phyloP scores from a whole-genome alignment of 2,329 filamentous ascomycete genomes.

The Rosellinia necatrix region DNA sequence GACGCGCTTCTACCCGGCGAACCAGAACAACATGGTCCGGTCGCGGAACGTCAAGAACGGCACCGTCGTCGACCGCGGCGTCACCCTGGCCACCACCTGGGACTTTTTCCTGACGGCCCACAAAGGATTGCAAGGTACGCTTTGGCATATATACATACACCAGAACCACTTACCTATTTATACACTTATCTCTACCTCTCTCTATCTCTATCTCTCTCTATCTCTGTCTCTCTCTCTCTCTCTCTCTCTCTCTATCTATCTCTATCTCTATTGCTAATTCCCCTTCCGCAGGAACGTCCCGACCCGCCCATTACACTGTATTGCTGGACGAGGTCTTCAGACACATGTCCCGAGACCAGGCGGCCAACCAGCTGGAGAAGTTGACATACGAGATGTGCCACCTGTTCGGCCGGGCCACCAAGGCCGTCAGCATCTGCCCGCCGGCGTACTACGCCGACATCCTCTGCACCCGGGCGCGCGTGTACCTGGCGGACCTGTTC shows the following conservation, averaged over 20 bases:
- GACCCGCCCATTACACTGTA: conserved; percentile 85
- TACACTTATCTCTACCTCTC: too few relatives aligned
- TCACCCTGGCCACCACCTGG: conserved; percentile 76
- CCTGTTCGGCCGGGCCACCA: conserved; percentile 83
- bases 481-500: conserved; percentile 70
- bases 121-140: conserved; percentile 70
- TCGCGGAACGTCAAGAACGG: conserved; percentile 74
- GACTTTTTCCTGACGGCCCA: conserved; percentile 89
- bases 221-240: too few relatives aligned
- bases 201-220: too few relatives aligned
- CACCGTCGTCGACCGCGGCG: conserved; percentile 82
- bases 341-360: conserved; percentile 37
- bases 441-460: conserved; percentile 91
- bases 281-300: conserved; percentile 64
- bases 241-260: too few relatives aligned
- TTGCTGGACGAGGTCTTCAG: conserved; percentile 71
- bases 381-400: conserved; percentile 83
- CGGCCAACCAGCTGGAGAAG: conserved; percentile 71
- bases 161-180: too few relatives aligned
- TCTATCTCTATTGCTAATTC: conserved; percentile 14
- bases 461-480: conserved; percentile 75
- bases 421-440: conserved; percentile 83
- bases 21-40: conserved; percentile 46
- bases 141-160: not conserved
- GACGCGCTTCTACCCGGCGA: conserved; percentile 81